Base-by-base conservation (phyloP, 345 rosid species). In the Crucihimalaya himalaica region DNA sequence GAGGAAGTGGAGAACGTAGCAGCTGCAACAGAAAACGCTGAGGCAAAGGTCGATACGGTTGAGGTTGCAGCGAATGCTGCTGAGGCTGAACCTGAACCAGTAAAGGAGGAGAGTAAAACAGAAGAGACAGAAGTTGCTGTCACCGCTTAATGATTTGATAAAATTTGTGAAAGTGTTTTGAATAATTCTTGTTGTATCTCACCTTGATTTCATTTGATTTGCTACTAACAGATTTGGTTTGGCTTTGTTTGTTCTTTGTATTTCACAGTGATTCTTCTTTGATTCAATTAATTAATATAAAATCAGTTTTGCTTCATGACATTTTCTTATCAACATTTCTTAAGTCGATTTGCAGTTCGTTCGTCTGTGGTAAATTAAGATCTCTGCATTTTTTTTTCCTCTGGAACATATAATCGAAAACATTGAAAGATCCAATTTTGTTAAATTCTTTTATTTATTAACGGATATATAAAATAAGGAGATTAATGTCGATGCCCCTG, bases 201-300 rank as follows among this genome's bases (percentile, higher is more conserved):
- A 40, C 79, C 42, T 50, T 28, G 46, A 68, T 51, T 50, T 37
- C 45, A 67, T 67, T 52, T 60, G 42, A 68, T 68, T 68, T 68
- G 63, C 64, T 76, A 76, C 79, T 68, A 63, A 58, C 35, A 21
- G 39, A 54, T 69, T 54, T 6, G 55, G 55, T 51, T 34, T 70
- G 59, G 65, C 58, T 62, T 76, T 45, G 70, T 64, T 46, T 61
- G 79, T 69, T 75, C 63, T 75, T 68, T 52, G 70, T 32, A 29
- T 12, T 34, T 20, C 54, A 60, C 8, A 8, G 61, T 69, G 52
- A 27, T 68, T 75, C 56, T 68, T 60, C 54, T 52, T 59, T 52
- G 48, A 40, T 75, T 75, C 50, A 75, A 23, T 60, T 68, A 45
- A n/a, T n/a, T n/a, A 60, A 34, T 54, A 69, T 70, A 45, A 45